Evolutionary conservation across 192 early-diverging fungal genomes (phyloP), one percentile per base, ranked within the genome.

Genomic region (Phycomyces blakesleeanus): DNA sequence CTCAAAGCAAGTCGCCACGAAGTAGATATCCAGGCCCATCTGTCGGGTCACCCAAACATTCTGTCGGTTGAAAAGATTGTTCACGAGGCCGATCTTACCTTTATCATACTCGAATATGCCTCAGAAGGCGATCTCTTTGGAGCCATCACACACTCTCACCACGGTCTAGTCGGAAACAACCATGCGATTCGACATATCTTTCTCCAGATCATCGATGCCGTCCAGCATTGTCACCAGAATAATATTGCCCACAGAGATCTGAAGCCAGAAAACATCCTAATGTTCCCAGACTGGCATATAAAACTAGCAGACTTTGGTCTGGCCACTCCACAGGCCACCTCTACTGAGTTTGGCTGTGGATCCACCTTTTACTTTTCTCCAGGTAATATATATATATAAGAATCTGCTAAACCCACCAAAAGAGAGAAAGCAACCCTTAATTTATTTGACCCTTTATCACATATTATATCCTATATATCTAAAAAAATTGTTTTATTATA

Each of bases 241-340:
- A 83, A 83, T 4, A 81, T 92, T 34, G 87, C 83, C 51, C 91
- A 92, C 63, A 79, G 89, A 29, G 91, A 92, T 66, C 79, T 92
- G 51, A 92, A 92, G 72, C 89, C 90, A 26, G 91, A 92, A 66
- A 92, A 92, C 44, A 88, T 92, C 27, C 74, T 91, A 27, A 76
- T 91, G 12, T 81, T 83, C 52, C 81, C 80, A 64, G 61, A 66
- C 6, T 50, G 78, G n/a, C 66, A 73, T 21, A 77, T 88, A 53
- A 98, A 94, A 80, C 80, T 98, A 51, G 86, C 91, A 15, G 96
- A 98, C 75, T 98, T 98, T 86, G 96, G 96, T 10, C 73, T 98
- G 56, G 91, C 96, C 38, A 96, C 73, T 55, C 84, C 66, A 60
- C 85, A 69, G 55, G 67, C 52, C 54, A 83, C 41, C 80, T 92